Base-by-base conservation (phyloP, 495 filamentous ascomycete genomes). In the Geoglossum glabrum region DNA sequence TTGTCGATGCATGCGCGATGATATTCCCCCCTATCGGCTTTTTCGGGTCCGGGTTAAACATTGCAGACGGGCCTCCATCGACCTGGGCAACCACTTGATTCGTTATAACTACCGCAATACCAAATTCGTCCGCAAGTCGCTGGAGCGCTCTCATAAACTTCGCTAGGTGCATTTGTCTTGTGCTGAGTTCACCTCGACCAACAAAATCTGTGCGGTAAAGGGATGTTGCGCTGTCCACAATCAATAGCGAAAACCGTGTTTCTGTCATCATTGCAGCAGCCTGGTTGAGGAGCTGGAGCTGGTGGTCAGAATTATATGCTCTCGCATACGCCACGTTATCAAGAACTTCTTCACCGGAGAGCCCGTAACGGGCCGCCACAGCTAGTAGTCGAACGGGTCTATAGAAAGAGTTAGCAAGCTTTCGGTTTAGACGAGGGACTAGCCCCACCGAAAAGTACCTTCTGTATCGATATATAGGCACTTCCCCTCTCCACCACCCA, bases 401-500 rank as follows among this genome's bases (percentile, higher is more conserved):
- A 49, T 19, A 1, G 17, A 45, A 54, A 49, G 7, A 27, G 23
- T 36, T 1, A 60, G 34, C 17, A 60, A 23, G 23, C 4, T 1
- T 11, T 31, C 5, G 5, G 3, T 17, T 21, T 27, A 59, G 50
- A 59, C 11, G 36, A 36, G 9, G 13, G 56, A 31, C 7, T n/a
- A 28, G 15, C 11, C 56, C 55, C 56, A 68, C 67, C 90, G 80
- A 65, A 98, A 98, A 7, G 92, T 98, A 56, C 93, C 92, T 69
- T 98, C 92, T 0, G 92, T 97, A 64, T 98, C 92, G 63, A 98
- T 97, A 67, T 97, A 98, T n/a, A 97, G 75, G 66, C 93, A 97
- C 67, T 98, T 98, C 15, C 92, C 92, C 70, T 98, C 92, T 8
- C 93, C 92, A 43, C 92, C 92, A 56, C 92, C 92, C 93, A 97